Base-by-base conservation (phyloP, 345 rosid species). In the Clarkia xantiana region DNA sequence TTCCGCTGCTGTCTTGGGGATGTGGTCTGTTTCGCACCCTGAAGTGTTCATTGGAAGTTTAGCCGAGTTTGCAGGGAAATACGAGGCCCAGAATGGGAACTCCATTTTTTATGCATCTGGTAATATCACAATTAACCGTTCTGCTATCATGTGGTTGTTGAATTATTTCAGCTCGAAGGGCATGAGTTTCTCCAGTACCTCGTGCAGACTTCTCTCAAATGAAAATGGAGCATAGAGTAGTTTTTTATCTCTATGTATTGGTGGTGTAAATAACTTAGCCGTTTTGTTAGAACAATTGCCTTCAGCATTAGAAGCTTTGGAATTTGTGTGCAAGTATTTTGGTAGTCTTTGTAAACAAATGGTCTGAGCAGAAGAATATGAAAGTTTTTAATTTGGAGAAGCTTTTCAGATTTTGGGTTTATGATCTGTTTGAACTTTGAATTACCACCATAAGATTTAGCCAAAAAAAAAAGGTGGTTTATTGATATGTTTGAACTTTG, bases 41-140 rank as follows among this genome's bases (percentile, higher is more conserved):
- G 55, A 78, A 18, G 46, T 57, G 74, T 49, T 78, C 11, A 64
- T 69, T 40, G 76, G 62, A 18, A 78, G 84, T 59, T 67, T 78
- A 55, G 54, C 66, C 3, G 49, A 57, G 51, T 67, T 70, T 58
- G 54, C 64, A 5, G 69, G 70, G 59, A 71, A 70, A 49, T 54
- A 67, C 15, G 53, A 57, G 40, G 45, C 56, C 14, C 55, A 55
- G 22, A 47, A 65, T 46, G 39, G 36, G 22, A 53, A 62, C 29
- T 46, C 25, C 11, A 12, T 53, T 16, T n/a, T 45, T 56, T 54
- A 51, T 9, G 38, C 36, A 29, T 45, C 64, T n/a, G 49, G 45
- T 55, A 70, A 62, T 51, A 49, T 68, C 55, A 45, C 15, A 13
- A 51, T 67, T 20, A 75, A 75, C 15, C 58, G 40, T 19, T 68